phyloP scores from a whole-genome alignment of 148 eudicot genomes.

The Gaultheria prostrata region DNA sequence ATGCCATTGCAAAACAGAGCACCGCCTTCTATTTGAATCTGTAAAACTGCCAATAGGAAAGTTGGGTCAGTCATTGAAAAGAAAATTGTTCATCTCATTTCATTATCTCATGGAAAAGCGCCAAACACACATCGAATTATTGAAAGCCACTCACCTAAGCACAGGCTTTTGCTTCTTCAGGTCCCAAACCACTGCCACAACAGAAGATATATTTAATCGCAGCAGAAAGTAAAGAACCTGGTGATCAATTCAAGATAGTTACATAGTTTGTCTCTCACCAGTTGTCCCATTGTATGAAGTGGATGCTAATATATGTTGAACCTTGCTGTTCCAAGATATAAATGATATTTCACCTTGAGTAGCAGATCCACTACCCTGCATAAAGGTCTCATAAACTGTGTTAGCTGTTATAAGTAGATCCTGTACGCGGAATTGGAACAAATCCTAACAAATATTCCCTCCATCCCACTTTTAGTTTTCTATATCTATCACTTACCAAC shows the following conservation, averaged over 20 bases:
- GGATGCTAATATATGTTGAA: slow-evolving; percentile 86
- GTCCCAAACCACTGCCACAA: slow-evolving; percentile 88
- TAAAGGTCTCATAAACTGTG: slow-evolving; percentile 15
- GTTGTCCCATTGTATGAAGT: slow-evolving; percentile 87
- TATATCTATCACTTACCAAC: not conserved
- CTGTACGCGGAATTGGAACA: not conserved
- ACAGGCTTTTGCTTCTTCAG: slow-evolving; percentile 95
- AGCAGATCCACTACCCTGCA: slow-evolving; percentile 86
- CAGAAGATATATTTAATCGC: slow-evolving; percentile 5
- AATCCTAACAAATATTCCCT: not conserved
- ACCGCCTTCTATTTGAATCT: slow-evolving; percentile 77
- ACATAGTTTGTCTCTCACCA: slow-evolving; percentile 44
- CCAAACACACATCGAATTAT: not conserved
- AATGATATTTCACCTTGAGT: slow-evolving; percentile 94
- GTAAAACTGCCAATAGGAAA: slow-evolving; percentile 62
- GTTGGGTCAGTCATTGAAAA: not conserved
- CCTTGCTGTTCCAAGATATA: slow-evolving; percentile 94
- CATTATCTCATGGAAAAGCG: not conserved
- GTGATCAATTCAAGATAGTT: not conserved
- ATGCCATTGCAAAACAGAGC: slow-evolving; percentile 98
- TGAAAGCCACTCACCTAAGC: slow-evolving; percentile 51
- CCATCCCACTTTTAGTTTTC: not conserved
- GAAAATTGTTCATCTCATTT: not conserved
- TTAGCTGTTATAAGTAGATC: not conserved
- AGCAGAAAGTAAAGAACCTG: not conserved